Percentiles rank a stretch among this genome's conserved stretches.
phyloP scores from a whole-genome alignment of 2,329 filamentous ascomycete species.

The Lojkania enalia region DNA sequence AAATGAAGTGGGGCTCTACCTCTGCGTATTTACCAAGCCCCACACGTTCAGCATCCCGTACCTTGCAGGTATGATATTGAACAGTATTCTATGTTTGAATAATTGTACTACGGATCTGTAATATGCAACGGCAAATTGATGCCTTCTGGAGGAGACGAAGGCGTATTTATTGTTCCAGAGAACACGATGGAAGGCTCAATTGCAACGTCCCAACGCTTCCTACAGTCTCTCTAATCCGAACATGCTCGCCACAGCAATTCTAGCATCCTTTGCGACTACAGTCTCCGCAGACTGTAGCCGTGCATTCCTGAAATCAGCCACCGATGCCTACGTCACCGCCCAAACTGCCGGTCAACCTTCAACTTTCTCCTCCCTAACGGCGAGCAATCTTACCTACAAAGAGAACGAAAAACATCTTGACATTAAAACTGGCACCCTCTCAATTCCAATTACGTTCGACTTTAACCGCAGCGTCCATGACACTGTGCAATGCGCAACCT shows the following conservation, averaged over 20 bases:
- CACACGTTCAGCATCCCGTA: background rate
- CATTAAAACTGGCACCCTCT: conserved; percentile 20
- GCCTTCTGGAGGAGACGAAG: too few relatives aligned
- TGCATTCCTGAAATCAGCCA: conserved; percentile 14
- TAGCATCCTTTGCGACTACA: background rate
- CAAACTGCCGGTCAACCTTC: conserved; percentile 18
- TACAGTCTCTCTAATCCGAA: background rate
- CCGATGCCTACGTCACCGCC: conserved; percentile 22
- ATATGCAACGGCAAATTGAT: too few relatives aligned
- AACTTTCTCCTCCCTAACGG: conserved; percentile 11
- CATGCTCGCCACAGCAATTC: background rate
- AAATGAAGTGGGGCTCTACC: background rate
- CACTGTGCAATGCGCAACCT: conserved; percentile 28
- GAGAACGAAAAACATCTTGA: conserved; percentile 23
- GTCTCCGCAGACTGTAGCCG: conserved; percentile 11
- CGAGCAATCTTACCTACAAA: conserved; percentile 17
- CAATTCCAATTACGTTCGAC: conserved; percentile 22
- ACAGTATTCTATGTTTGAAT: too few relatives aligned
- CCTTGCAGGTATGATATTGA: too few relatives aligned
- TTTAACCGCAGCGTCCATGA: conserved; percentile 24
- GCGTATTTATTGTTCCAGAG: too few relatives aligned
- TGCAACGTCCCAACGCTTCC: background rate
- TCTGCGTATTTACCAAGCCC: background rate
- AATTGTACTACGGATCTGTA: too few relatives aligned
- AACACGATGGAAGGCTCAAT: too few relatives aligned